phyloP scores from a whole-genome alignment of 805 yeast species.

The Metschnikowia peoriensis region DNA sequence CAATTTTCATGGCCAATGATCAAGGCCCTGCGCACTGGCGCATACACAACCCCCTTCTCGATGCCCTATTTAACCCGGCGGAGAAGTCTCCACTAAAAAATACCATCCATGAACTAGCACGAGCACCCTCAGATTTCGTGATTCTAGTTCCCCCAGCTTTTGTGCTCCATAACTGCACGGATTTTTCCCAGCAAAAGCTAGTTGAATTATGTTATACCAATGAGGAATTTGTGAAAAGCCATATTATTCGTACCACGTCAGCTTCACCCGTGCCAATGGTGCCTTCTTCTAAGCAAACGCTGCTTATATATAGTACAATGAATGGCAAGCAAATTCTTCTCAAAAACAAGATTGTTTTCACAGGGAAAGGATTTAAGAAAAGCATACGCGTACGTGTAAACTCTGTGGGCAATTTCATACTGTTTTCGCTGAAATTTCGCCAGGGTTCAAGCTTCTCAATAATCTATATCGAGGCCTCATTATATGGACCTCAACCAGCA shows the following conservation, averaged over 20 bases:
- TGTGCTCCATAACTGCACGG: slow-evolving; percentile 36
- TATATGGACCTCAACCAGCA: slow-evolving; percentile 11
- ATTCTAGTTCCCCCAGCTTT: slow-evolving; percentile 63
- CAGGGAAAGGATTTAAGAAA: slow-evolving; percentile 57
- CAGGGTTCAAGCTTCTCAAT: slow-evolving; percentile 55
- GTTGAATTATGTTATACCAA: slow-evolving; percentile 51
- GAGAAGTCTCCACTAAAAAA: slow-evolving; percentile 44
- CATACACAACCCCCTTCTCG: slow-evolving; percentile 59
- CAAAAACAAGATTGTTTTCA: slow-evolving; percentile 51
- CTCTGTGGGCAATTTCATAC: slow-evolving; percentile 46
- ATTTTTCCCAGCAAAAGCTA: slow-evolving; percentile 30
- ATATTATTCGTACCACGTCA: slow-evolving; percentile 44
- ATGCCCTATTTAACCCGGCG: slow-evolving; percentile 59
- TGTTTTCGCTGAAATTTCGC: slow-evolving; percentile 60
- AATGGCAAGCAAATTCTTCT: slow-evolving; percentile 56
- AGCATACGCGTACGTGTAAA: slow-evolving; percentile 45
- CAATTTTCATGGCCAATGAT: slow-evolving; percentile 6
- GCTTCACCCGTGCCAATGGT: slow-evolving; percentile 22
- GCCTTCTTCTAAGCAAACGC: slow-evolving; percentile 31
- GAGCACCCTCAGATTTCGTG: slow-evolving; percentile 50
- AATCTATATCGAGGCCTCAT: slow-evolving; percentile 49
- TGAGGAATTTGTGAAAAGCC: slow-evolving; percentile 62
- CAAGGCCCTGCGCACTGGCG: slow-evolving; percentile 1
- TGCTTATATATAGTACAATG: slow-evolving; percentile 50
- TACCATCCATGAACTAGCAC: slow-evolving; percentile 43